A percentile compares a stretch with the other conserved stretches of the same genome.
phyloP scores from a whole-genome alignment of 768 basidiomycete genomes.

The Boletus subparvulus region DNA sequence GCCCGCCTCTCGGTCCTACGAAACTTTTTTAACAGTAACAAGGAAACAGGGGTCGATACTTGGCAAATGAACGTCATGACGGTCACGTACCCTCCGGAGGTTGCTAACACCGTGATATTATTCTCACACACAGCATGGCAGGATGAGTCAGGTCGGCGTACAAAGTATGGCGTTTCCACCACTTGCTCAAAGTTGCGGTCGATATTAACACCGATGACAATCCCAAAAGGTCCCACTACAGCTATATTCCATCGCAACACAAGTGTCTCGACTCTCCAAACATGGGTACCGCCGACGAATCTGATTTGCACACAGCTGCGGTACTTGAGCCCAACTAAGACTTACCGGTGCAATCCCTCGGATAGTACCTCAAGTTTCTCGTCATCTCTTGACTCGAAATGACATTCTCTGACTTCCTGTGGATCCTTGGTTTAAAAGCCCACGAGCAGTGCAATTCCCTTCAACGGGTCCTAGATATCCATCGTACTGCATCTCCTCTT shows the following conservation, averaged over 20 bases:
- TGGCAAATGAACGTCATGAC: not conserved
- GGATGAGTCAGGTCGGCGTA: slow-evolving; percentile 29
- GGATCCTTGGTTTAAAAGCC: slow-evolving; percentile 24
- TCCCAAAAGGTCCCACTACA: slow-evolving; percentile 17
- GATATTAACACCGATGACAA: slow-evolving; percentile 20
- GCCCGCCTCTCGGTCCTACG: not conserved
- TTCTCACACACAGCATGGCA: slow-evolving; percentile 34
- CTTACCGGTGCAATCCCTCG: slow-evolving; percentile 6
- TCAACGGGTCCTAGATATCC: slow-evolving; percentile 9
- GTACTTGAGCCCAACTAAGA: slow-evolving; percentile 7
- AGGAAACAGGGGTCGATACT: not conserved
- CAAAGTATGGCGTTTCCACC: slow-evolving; percentile 27
- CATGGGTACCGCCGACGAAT: slow-evolving; percentile 12
- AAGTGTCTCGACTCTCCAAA: slow-evolving; percentile 13
- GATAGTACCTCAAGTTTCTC: slow-evolving; percentile 11
- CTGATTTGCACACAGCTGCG: slow-evolving; percentile 18
- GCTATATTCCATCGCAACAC: slow-evolving; percentile 11
- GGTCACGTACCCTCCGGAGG: slow-evolving; percentile 9
- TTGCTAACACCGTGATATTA: slow-evolving; percentile 4
- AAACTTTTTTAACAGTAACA: not conserved
- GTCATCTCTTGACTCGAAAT: slow-evolving; percentile 27
- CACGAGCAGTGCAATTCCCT: not conserved
- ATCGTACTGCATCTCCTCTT: not conserved
- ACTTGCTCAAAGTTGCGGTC: slow-evolving; percentile 17
- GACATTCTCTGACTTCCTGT: slow-evolving; percentile 26